Evolutionary conservation across 805 yeast species (phyloP).

Genomic region (Metschnikowia sp.): DNA sequence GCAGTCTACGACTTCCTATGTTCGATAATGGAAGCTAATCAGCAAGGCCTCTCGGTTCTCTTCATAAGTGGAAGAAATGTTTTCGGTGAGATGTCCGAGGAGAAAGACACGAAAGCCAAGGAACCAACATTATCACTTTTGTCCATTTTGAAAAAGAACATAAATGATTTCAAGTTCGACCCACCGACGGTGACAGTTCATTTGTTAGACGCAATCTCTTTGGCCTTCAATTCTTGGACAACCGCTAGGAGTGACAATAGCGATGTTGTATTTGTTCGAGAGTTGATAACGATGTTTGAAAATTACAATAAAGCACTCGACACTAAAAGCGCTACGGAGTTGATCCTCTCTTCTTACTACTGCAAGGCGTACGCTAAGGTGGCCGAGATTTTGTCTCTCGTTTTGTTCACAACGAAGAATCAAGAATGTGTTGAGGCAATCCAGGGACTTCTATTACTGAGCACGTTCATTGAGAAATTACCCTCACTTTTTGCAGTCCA

Average conservation of each 20-base stretch:
- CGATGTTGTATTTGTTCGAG: slow-evolving; percentile 47
- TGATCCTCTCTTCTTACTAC: slow-evolving; percentile 41
- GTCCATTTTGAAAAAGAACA: slow-evolving; percentile 52
- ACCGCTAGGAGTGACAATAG: slow-evolving; percentile 51
- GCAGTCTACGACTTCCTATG: slow-evolving; percentile 62
- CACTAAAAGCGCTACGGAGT: slow-evolving; percentile 3
- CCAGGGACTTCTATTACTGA: slow-evolving; percentile 36
- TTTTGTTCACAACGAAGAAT: slow-evolving; percentile 56
- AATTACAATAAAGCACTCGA: slow-evolving; percentile 11
- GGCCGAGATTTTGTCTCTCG: slow-evolving; percentile 71
- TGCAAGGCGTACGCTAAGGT: slow-evolving; percentile 62
- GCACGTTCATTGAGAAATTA: slow-evolving; percentile 30
- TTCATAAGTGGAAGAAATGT: slow-evolving; percentile 60
- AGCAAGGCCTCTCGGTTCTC: slow-evolving; percentile 72
- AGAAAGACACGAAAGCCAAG: slow-evolving; percentile 14
- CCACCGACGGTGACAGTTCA: slow-evolving; percentile 66
- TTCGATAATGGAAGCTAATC: slow-evolving; percentile 65
- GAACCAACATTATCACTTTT: slow-evolving; percentile 41
- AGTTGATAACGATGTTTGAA: slow-evolving; percentile 28
- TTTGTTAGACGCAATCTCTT: slow-evolving; percentile 66
- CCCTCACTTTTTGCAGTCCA: slow-evolving; percentile 38
- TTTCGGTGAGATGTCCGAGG: slow-evolving; percentile 31
- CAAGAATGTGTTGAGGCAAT: slow-evolving; percentile 42
- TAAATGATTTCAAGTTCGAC: slow-evolving; percentile 47
- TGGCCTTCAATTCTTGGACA: slow-evolving; percentile 78